A percentile compares a stretch with the other conserved stretches of the same genome.
phyloP scores from a whole-genome alignment of 495 filamentous ascomycete genomes.

The Aspergillus biplanus region DNA sequence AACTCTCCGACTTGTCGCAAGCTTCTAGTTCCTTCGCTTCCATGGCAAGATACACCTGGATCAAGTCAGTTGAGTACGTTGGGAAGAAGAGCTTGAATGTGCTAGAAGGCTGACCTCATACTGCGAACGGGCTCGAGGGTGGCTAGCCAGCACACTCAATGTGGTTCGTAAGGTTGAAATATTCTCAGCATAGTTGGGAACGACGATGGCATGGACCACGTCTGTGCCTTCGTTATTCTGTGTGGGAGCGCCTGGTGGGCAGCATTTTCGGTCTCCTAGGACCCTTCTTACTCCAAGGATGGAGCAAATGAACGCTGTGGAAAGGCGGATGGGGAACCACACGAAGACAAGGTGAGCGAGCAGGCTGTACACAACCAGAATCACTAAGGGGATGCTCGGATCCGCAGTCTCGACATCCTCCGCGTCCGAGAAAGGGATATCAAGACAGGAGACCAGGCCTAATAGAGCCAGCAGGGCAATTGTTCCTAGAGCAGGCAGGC shows the following conservation, averaged over 20 bases:
- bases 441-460: no score
- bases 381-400: neutral
- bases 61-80: neutral
- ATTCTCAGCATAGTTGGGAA: neutral
- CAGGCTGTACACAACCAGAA: neutral
- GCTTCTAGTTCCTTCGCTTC: neutral
- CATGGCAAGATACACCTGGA: conserved; percentile 1
- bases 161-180: neutral
- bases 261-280: neutral
- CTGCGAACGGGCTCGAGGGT: neutral
- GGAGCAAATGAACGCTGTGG: neutral
- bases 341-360: neutral
- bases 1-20: neutral
- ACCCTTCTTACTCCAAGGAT: neutral
- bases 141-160: neutral
- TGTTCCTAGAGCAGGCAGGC: no score
- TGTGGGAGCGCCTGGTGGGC: neutral
- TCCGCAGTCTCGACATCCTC: neutral
- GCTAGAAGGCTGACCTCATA: neutral
- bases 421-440: neutral
- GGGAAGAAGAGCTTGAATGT: neutral
- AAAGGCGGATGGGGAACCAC: neutral
- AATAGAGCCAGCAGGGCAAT: no score
- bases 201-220: neutral
- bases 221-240: neutral